Evolutionary conservation across 306 rosid genomes (phyloP).

Genomic region (Hippophae gyantsensis): DNA sequence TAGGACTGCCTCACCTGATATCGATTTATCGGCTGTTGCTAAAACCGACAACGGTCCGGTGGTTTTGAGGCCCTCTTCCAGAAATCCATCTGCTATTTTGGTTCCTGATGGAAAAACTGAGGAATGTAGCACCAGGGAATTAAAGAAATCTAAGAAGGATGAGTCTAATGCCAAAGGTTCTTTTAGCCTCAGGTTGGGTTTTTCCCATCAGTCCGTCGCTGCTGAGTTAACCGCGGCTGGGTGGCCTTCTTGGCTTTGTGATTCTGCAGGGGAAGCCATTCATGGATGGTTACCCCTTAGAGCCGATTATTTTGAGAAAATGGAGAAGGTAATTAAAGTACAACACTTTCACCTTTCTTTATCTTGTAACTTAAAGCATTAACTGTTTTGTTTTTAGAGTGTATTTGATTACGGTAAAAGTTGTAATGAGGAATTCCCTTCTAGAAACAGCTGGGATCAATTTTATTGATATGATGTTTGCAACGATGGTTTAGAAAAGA

Average conservation of each 20-base stretch:
- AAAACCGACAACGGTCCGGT: conserved; percentile 3
- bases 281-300: conserved; percentile 90
- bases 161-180: conserved; percentile 1
- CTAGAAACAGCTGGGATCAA: too few species aligned
- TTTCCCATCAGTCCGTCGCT: conserved; percentile 36
- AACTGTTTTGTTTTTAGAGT: too few species aligned
- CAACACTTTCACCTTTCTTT: too few species aligned
- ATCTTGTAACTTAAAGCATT: too few species aligned
- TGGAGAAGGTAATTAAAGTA: conserved; percentile 56
- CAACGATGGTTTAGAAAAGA: too few species aligned
- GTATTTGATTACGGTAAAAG: too few species aligned
- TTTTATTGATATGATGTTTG: too few species aligned
- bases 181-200: conserved; percentile 45
- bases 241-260: conserved; percentile 95
- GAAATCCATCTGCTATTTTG: conserved; percentile 11
- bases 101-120: conserved; percentile 3
- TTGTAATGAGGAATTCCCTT: too few species aligned
- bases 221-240: conserved; percentile 94
- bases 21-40: background rate
- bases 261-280: conserved; percentile 73
- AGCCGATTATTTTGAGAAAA: conserved; percentile 79
- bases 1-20: conserved; percentile 15
- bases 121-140: conserved; percentile 17
- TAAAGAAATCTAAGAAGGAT: conserved; percentile 35
- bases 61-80: conserved; percentile 18